phyloP scores from a whole-genome alignment of 2,329 filamentous ascomycete species.

The Rhynchosporium graminicola region DNA sequence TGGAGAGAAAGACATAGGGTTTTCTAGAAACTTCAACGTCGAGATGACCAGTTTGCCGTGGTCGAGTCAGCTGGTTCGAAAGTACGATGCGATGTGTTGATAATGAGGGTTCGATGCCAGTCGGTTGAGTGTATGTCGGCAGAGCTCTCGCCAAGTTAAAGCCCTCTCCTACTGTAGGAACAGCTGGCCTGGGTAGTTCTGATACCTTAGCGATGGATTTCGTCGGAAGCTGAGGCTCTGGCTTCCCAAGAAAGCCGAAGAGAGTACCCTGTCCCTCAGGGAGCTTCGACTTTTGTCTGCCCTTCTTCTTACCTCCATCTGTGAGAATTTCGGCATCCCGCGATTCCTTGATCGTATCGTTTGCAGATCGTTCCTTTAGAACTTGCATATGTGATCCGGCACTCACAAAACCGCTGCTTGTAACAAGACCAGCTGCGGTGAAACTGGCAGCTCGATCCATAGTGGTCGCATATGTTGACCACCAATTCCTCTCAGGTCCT shows the following conservation, averaged over 20 bases:
- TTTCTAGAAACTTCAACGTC: slow-evolving; percentile 24
- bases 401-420: slow-evolving; percentile 35
- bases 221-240: slow-evolving; percentile 19
- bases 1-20: slow-evolving; percentile 39
- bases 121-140: neutral
- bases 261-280: slow-evolving; percentile 34
- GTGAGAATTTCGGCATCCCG: slow-evolving; percentile 11
- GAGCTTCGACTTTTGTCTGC: slow-evolving; percentile 21
- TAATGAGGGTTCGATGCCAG: slow-evolving; percentile 29
- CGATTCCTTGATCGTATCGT: slow-evolving; percentile 27
- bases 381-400: slow-evolving; percentile 38
- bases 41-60: slow-evolving; percentile 23
- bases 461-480: slow-evolving; percentile 54
- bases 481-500: slow-evolving; percentile 29
- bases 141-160: slow-evolving; percentile 22
- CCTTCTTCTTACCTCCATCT: slow-evolving; percentile 12
- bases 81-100: slow-evolving; percentile 31
- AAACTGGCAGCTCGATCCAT: slow-evolving; percentile 64
- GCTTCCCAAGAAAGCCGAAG: slow-evolving; percentile 35
- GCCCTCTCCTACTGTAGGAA: neutral
- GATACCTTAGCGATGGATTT: neutral
- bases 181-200: neutral
- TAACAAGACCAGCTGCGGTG: slow-evolving; percentile 50
- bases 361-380: slow-evolving; percentile 36
- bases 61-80: slow-evolving; percentile 27